phyloP scores from a whole-genome alignment of 2,329 filamentous ascomycete genomes.

The Fusarium xyrophilum region DNA sequence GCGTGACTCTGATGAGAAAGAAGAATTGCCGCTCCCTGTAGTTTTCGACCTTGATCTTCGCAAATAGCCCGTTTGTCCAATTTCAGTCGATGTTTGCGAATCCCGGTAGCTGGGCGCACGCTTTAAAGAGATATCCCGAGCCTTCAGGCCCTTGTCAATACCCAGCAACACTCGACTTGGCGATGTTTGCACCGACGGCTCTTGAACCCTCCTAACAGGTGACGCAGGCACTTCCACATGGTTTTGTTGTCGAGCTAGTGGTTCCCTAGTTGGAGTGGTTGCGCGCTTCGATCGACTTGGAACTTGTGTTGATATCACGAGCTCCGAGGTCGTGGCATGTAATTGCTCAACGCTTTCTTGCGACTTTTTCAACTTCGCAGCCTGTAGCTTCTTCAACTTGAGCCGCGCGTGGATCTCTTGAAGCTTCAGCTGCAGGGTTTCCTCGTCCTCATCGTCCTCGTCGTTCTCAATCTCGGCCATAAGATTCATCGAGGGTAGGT shows the following conservation, averaged over 20 bases:
- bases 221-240: slow-evolving; percentile 77
- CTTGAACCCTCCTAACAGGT: slow-evolving; percentile 68
- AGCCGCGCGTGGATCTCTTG: slow-evolving; percentile 88
- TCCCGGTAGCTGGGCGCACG: slow-evolving; percentile 63
- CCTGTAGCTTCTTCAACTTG: slow-evolving; percentile 85
- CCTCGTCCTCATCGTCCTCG: slow-evolving; percentile 82
- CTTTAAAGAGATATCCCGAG: slow-evolving; percentile 83
- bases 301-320: slow-evolving; percentile 35
- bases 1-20: slow-evolving; percentile 44
- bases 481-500: slow-evolving; percentile 44
- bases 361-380: slow-evolving; percentile 48
- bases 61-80: slow-evolving; percentile 49
- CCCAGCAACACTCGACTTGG: slow-evolving; percentile 82
- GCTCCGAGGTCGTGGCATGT: slow-evolving; percentile 29
- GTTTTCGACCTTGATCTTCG: slow-evolving; percentile 54
- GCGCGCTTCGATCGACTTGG: slow-evolving; percentile 33
- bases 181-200: slow-evolving; percentile 66
- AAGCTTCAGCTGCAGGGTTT: slow-evolving; percentile 84
- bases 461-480: slow-evolving; percentile 49
- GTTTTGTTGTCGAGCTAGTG: slow-evolving; percentile 41
- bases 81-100: slow-evolving; percentile 23
- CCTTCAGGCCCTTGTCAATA: slow-evolving; percentile 86
- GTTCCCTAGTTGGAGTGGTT: slow-evolving; percentile 41
- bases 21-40: slow-evolving; percentile 40
- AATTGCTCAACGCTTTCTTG: slow-evolving; percentile 29